Base-by-base conservation (phyloP, 2,329 filamentous ascomycete species). In the Sporothrix brunneoviolacea region DNA sequence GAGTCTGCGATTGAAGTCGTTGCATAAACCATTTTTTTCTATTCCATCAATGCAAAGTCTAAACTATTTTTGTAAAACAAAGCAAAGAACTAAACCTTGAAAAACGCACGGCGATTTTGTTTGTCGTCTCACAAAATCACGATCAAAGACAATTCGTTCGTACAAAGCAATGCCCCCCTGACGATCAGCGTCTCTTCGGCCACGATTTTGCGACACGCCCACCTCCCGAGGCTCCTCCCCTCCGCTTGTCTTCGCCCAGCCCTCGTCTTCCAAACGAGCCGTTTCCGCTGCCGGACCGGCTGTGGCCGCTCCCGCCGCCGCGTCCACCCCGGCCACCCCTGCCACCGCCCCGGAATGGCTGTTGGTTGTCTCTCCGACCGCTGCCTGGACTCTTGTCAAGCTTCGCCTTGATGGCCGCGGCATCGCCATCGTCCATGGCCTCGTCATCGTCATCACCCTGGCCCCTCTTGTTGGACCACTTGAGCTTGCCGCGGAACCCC, bases 401-500 rank as follows among this genome's bases (percentile, higher is more conserved):
- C 49, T 64, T 54, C n/a, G 50, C 40, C 43, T 56, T 57, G 42
- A 56, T 51, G 63, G 73, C 56, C 59, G 72, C 58, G 65, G 70
- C 71, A 50, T 76, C 75, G 33, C 72, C 72, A 24, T 75, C 74
- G 24, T 75, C 73, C 66, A 78, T 77, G 46, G 77, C 74, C 15
- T 75, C 74, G 27, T 73, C 70, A 15, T 74, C 76, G 21, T 65
- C 64, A 18, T 61, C 64, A 24, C 70, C 70, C 43, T 69, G 69
- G 50, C 66, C 66, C 50, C 71, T 73, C 63, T 75, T 78, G 66
- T 86, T 87, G 33, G 79, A 82, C 70, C 86, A 86, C 71, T 86
- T 87, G 59, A 88, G 71, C 65, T 81, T 80, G 40, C 83, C 84
- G 46, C 82, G 77, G 53, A 81, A 76, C 19, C 83, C 83, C 37